Evolutionary conservation across 371 early-diverging fungal genomes (phyloP).

Genomic region (Mortierella sp.): DNA sequence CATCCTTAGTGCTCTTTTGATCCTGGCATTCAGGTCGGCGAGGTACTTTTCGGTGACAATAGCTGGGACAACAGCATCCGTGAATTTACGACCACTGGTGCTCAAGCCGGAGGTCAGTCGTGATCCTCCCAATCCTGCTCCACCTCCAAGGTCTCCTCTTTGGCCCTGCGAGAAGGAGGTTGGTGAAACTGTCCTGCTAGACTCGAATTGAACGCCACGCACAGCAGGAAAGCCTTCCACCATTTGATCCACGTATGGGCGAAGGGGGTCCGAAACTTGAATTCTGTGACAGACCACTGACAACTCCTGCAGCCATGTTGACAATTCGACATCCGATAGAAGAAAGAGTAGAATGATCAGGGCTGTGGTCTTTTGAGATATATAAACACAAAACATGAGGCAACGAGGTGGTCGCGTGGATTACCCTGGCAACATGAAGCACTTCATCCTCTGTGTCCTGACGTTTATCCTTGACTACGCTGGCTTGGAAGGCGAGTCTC

Average conservation of each 20-base stretch:
- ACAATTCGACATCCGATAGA: neutral
- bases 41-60: slow-evolving; percentile 67
- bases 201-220: slow-evolving; percentile 45
- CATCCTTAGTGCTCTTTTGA: slow-evolving; percentile 70
- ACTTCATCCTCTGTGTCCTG: slow-evolving; percentile 81
- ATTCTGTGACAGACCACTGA: slow-evolving; percentile 57
- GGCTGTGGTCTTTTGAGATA: too few species aligned
- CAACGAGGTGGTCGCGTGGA: neutral
- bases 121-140: slow-evolving; percentile 13
- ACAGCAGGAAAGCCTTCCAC: slow-evolving; percentile 61
- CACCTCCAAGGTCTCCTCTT: slow-evolving; percentile 12
- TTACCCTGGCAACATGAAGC: slow-evolving; percentile 73
- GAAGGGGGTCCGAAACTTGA: slow-evolving; percentile 58
- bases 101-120: slow-evolving; percentile 7
- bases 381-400: neutral
- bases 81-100: slow-evolving; percentile 33
- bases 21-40: slow-evolving; percentile 60
- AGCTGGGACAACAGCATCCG: slow-evolving; percentile 54
- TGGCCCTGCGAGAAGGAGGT: slow-evolving; percentile 22
- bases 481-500: slow-evolving; percentile 76
- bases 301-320: slow-evolving; percentile 25
- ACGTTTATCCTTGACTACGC: slow-evolving; percentile 78
- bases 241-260: slow-evolving; percentile 66
- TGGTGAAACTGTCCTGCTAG: slow-evolving; percentile 33
- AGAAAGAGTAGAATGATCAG: too few species aligned